A percentile compares a stretch with the other conserved stretches of the same genome.
These are phyloP conservation scores for Paraurostyla sp. DNA, from an alignment of 73 alveolate species.

Conservation along the genomic window DNA sequence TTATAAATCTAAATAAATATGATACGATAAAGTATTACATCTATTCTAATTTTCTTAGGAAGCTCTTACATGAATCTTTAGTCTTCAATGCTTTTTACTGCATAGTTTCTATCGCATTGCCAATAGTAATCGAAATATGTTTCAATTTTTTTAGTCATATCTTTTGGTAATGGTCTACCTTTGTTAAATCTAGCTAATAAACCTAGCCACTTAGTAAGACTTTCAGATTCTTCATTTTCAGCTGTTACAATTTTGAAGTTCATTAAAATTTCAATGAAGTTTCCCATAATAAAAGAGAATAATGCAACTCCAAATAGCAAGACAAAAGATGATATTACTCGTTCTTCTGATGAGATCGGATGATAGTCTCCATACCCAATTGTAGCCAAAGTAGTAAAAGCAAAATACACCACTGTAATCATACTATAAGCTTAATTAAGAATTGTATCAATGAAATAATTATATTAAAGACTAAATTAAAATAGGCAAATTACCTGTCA, in stretches of 20 bases:
- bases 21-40: background rate
- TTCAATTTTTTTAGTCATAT: slow-evolving; percentile 52
- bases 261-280: slow-evolving; percentile 69
- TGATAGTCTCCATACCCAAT: slow-evolving; percentile 72
- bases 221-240: slow-evolving; percentile 41
- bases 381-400: slow-evolving; percentile 69
- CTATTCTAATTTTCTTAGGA: slow-evolving; percentile 29
- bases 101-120: slow-evolving; percentile 51
- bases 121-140: slow-evolving; percentile 69
- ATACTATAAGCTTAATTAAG: too few species aligned
- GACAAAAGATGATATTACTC: slow-evolving; percentile 33
- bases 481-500: too few species aligned
- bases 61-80: slow-evolving; percentile 55
- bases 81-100: slow-evolving; percentile 58
- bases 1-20: slow-evolving; percentile 31
- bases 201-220: slow-evolving; percentile 59
- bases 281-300: slow-evolving; percentile 72
- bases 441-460: too few species aligned
- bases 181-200: slow-evolving; percentile 61
- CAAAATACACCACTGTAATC: slow-evolving; percentile 64
- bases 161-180: slow-evolving; percentile 65
- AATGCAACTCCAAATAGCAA: slow-evolving; percentile 66
- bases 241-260: slow-evolving; percentile 27
- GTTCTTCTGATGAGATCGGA: slow-evolving; percentile 54
- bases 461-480: too few species aligned